Evolutionary conservation across 768 basidiomycete species (phyloP), one percentile per base, ranked within the genome.

Genomic region (Ephemerocybe angulata): DNA sequence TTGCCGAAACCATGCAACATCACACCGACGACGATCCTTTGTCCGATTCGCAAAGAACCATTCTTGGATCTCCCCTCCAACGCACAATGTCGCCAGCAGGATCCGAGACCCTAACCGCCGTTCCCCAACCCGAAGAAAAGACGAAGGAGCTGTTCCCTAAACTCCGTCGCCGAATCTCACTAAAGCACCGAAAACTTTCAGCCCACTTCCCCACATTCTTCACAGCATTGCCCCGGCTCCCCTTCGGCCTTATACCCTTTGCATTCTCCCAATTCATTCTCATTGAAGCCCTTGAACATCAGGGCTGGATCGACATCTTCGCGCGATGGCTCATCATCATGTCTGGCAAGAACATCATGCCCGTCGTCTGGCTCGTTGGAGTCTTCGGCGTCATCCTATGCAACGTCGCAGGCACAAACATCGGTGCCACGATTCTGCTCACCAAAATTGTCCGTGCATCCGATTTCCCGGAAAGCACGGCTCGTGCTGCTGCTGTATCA

Each of bases 211-310:
- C 92, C 0, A 93, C 89, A 1, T 75, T 88, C 58, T 76, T 79
- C 65, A 81, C 80, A 7, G 81, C 84, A 21, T 71, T 86, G 19
- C 78, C 83, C 0, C 81, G 86, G n/a, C 75, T 95, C 0, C 95
- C 93, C 1, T 84, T 93, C 56, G 79, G 83, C 13, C 82, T 97
- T 6, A 74, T 97, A 15, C 92, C 92, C 0, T 98, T 98, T 64
- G 90, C 93, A 0, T 93, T 98, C 65, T 86, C 88, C 1, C 93
- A 95, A 70, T 98, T 98, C 73, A 92, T 98, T 60, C 82, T 98
- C 54, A 91, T 96, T 54, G 88, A 95, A 65, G 89, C 80, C 0
- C 79, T 98, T 5, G 77, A 84, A 13, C 78, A 84, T 56, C 84
- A 87, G 55, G 93, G 93, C 25, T 98, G 95, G 93, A 91, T 96